Evolutionary conservation across 306 rosid genomes (phyloP), one percentile per base, ranked within the genome.

Genomic region (Lupinus albus): DNA sequence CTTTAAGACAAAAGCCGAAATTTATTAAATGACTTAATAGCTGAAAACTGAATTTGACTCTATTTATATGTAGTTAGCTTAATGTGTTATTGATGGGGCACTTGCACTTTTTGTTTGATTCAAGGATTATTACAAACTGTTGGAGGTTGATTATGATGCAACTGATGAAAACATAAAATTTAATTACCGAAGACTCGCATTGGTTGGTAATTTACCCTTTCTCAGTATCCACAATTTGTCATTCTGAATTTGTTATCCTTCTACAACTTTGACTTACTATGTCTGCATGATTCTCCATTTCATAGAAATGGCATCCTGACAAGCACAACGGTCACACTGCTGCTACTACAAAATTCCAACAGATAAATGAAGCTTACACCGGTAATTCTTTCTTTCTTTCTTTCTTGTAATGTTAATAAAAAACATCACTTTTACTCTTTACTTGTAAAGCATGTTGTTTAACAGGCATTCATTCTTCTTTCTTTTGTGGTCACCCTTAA

Each of bases 301-400:
- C 76, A 35, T 78, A 88, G 95, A 88, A 83, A 71, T 88, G 95
- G 95, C 95, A 88, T 81, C 95, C 95, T 47, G 91, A 88, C 81
- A 88, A 88, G 78, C 88, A 88, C 62, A 76, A 72, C 21, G 88
- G 81, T 81, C 88, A 84, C 50, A 41, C 30, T 67, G 70, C 66
- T 33, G 84, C 64, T 75, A 85, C 95, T 32, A 76, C 83, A 67
- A 88, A 85, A 76, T 88, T 88, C 77, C 95, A 88, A 78, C 88
- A 85, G 85, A 85, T 88, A 41, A 85, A 81, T 28, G 85, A 88
- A 76, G 95, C 95, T 58, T 88, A 88, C 76, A 76, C 39, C 79
- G 95, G 95, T 88, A 82, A 74, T 50, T 64, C 51, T 65, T 61
- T 17, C 21, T 21, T 62, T 88, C 80, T 71, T 50, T 64, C 51